Percentiles rank a stretch among this genome's conserved stretches.
These are phyloP conservation scores for Adansonia digitata DNA, from an alignment of 345 rosid species.

Conservation along the genomic window DNA sequence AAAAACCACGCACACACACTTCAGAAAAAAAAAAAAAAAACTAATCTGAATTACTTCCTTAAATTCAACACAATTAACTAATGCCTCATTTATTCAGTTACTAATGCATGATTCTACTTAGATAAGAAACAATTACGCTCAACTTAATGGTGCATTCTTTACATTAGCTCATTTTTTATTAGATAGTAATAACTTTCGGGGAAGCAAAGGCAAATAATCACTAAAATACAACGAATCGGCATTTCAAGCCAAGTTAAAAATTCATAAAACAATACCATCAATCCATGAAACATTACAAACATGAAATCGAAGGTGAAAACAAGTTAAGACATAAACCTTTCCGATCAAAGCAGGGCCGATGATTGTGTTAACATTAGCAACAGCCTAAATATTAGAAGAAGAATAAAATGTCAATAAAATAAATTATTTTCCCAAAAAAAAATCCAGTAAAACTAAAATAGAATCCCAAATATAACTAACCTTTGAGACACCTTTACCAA, in stretches of 20 bases:
- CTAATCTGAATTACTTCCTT: background rate
- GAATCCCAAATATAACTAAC: conserved; percentile 20
- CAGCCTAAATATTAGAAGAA: conserved; percentile 49
- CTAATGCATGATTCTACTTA: background rate
- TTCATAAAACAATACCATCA: background rate
- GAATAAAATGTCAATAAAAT: background rate
- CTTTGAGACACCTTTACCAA: conserved; percentile 93
- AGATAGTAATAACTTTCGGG: background rate
- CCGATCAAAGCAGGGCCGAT: conserved; percentile 90
- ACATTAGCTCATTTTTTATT: background rate
- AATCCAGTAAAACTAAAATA: background rate
- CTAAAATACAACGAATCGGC: background rate
- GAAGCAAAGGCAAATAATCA: background rate
- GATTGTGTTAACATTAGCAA: conserved; percentile 64
- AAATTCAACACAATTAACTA: background rate
- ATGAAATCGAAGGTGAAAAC: background rate
- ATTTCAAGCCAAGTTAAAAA: background rate
- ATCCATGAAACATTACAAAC: background rate
- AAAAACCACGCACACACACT: background rate
- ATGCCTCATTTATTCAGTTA: no score
- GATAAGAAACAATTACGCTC: background rate
- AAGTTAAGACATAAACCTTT: conserved; percentile 42
- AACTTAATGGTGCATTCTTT: background rate
- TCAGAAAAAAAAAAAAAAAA: conserved; percentile 13
- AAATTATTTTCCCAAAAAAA: background rate